Percentiles rank a stretch among this genome's conserved stretches.
phyloP scores from a whole-genome alignment of 106 monocot genomes.

The Narthecium ossifragum region DNA sequence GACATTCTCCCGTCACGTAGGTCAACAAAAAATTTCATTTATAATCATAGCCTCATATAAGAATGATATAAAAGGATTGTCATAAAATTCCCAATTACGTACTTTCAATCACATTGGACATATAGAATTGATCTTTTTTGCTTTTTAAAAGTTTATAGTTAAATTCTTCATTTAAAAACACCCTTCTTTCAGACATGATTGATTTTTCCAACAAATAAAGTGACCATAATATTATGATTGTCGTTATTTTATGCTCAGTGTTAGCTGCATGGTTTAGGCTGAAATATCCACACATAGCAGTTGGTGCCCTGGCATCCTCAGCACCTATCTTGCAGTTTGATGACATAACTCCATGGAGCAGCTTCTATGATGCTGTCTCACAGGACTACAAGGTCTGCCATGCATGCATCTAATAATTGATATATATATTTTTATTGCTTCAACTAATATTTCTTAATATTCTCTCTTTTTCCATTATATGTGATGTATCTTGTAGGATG shows the following conservation, averaged over 20 bases:
- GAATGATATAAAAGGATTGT: too few relatives aligned
- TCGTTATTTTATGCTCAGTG: too few relatives aligned
- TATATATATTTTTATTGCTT: background rate
- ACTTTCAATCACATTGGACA: background rate
- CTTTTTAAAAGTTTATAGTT: too few relatives aligned
- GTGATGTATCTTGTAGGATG: conserved; percentile 36
- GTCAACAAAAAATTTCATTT: too few relatives aligned
- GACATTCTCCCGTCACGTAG: too few relatives aligned
- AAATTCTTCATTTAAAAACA: too few relatives aligned
- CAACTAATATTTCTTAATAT: background rate
- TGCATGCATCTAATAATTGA: too few relatives aligned
- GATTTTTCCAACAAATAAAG: too few relatives aligned
- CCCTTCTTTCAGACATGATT: too few relatives aligned
- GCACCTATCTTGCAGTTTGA: conserved; percentile 93
- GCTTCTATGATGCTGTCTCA: conserved; percentile 88
- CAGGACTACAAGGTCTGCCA: conserved; percentile 71
- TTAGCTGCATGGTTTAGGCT: conserved; percentile 96
- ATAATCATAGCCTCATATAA: too few relatives aligned
- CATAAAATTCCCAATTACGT: too few relatives aligned
- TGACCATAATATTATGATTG: too few relatives aligned
- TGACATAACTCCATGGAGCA: conserved; percentile 62
- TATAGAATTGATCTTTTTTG: conserved; percentile 1
- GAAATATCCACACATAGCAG: conserved; percentile 84
- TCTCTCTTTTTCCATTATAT: background rate
- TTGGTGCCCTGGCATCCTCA: conserved; percentile 90